These are phyloP conservation scores for Gynochthodes officinalis DNA, from an alignment of 257 asterid species.

Conservation along the genomic window DNA sequence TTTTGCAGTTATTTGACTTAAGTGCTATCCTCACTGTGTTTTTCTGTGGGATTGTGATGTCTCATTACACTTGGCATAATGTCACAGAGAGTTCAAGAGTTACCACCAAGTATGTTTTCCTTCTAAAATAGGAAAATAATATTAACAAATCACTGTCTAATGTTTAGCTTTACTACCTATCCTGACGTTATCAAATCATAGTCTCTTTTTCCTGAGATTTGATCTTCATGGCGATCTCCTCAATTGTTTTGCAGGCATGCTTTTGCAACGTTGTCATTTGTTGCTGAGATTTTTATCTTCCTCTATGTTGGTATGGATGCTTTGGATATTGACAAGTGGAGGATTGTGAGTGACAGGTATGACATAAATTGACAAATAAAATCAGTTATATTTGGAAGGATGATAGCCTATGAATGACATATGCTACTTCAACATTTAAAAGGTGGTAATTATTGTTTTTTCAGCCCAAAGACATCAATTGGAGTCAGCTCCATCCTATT, in stretches of 20 bases:
- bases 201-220: background rate
- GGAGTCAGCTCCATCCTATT: conserved; percentile 75
- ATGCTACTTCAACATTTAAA: conserved; percentile 6
- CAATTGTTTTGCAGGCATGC: conserved; percentile 64
- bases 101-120: conserved; percentile 75
- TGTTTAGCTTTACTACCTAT: background rate
- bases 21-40: conserved; percentile 98
- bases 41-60: conserved; percentile 98
- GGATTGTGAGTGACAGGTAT: conserved; percentile 76
- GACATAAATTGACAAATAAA: background rate
- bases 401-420: conserved; percentile 1
- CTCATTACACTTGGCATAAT: conserved; percentile 99
- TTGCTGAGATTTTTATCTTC: conserved; percentile 89
- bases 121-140: background rate
- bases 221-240: conserved; percentile 5
- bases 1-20: conserved; percentile 72
- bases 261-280: conserved; percentile 88
- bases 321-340: conserved; percentile 95
- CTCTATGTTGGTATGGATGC: conserved; percentile 99
- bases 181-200: background rate
- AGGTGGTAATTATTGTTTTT: background rate
- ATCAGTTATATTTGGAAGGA: background rate
- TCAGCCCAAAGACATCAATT: conserved; percentile 69
- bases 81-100: conserved; percentile 95
- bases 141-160: background rate